These are phyloP conservation scores for Trichoderma brevicompactum DNA, from an alignment of 2,329 filamentous ascomycete species.

Conservation along the genomic window DNA sequence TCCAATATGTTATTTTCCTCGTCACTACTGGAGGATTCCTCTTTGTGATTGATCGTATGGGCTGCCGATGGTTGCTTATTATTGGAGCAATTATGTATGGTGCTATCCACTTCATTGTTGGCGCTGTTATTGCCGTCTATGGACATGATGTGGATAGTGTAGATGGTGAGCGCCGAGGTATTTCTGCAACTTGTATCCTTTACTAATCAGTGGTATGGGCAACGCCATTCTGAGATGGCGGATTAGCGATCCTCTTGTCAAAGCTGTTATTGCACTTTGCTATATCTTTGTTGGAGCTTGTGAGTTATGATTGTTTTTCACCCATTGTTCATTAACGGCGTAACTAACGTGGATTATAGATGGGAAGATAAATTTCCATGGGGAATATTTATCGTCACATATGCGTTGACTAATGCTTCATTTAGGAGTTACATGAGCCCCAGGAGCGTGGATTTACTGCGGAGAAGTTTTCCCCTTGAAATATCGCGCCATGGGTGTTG, in stretches of 20 bases:
- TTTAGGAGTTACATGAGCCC: constrained; percentile 5
- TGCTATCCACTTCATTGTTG: background rate
- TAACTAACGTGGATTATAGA: background rate
- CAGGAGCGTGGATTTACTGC: constrained; percentile 16
- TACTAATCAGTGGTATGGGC: background rate
- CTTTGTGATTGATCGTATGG: constrained; percentile 44
- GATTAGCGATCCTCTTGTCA: background rate
- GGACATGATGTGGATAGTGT: constrained; percentile 10
- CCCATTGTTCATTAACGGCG: background rate
- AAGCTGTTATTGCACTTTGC: constrained; percentile 6
- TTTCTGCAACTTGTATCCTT: background rate
- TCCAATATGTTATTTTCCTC: constrained; percentile 15
- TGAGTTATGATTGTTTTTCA: background rate
- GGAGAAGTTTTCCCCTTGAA: constrained; percentile 16
- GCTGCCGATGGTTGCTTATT: constrained; percentile 9
- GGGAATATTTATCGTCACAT: too few relatives aligned
- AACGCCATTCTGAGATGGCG: constrained; percentile 3
- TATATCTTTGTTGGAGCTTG: constrained; percentile 12
- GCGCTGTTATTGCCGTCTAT: constrained; percentile 8
- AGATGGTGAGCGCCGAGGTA: background rate
- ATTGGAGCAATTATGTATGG: constrained; percentile 3
- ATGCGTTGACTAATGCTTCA: background rate
- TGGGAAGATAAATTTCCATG: background rate
- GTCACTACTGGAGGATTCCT: constrained; percentile 36
- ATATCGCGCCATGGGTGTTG: constrained; percentile 52